A percentile compares a stretch with the other conserved stretches of the same genome.
Evolutionary conservation across 2,329 filamentous ascomycete species (phyloP).

Genomic region (Talaromyces sp.): DNA sequence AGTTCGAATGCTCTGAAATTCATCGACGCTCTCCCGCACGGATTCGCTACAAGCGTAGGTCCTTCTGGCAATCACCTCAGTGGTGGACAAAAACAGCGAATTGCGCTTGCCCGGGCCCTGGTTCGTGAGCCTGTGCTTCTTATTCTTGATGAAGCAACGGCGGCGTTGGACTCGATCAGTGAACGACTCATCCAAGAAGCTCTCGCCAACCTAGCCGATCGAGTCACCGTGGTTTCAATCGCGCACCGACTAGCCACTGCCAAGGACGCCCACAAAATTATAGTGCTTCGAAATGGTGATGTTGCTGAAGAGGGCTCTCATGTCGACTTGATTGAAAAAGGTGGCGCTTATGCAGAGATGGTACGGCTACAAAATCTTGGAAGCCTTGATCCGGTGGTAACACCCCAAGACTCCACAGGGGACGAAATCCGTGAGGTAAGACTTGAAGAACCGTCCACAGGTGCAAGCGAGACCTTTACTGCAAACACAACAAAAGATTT

Average conservation of each 20-base stretch:
- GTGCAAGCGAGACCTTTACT: not conserved
- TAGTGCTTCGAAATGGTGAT: conserved; percentile 77
- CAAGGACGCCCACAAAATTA: conserved; percentile 88
- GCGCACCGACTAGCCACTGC: conserved; percentile 94
- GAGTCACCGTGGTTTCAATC: conserved; percentile 91
- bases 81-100: conserved; percentile 93
- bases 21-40: conserved; percentile 60
- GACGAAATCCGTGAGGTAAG: not conserved
- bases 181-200: conserved; percentile 93
- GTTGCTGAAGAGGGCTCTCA: conserved; percentile 92
- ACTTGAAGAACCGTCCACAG: not conserved
- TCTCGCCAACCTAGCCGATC: conserved; percentile 75
- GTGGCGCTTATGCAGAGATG: conserved; percentile 63
- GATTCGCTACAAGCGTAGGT: conserved; percentile 88
- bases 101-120: conserved; percentile 86
- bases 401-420: not conserved
- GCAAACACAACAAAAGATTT: not conserved
- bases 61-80: conserved; percentile 88
- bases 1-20: conserved; percentile 24
- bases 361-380: conserved; percentile 40
- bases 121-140: conserved; percentile 89
- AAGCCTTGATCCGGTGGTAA: not conserved
- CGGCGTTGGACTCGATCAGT: conserved; percentile 88
- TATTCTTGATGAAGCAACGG: conserved; percentile 91
- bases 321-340: conserved; percentile 64